Evolutionary conservation across 805 yeast genomes (phyloP), one percentile per base, ranked within the genome.

Genomic region (Pichia paraexigua): DNA sequence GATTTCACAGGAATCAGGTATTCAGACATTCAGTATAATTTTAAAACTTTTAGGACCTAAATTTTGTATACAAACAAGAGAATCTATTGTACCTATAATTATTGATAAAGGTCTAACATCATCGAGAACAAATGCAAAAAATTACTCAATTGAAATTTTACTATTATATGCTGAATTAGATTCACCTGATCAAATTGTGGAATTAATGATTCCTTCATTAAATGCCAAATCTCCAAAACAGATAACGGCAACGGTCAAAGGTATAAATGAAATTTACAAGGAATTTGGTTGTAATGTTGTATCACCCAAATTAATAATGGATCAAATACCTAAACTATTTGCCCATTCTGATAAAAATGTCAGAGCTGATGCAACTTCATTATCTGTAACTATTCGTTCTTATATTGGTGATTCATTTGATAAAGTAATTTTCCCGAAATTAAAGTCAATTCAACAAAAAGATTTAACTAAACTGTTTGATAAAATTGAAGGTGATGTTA

Each of bases 371-470:
- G 80, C 97, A 2, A 75, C 83, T 6, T 72, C 74, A 43, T 71
- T 92, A 56, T 73, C 90, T 0, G 79, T 87, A 5, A 86, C 82
- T 50, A 63, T 91, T 27, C 81, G 82, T 64, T 78, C 80, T 52
- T 87, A 94, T 85, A 75, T 85, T 63, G 94, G 95, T 2, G 77
- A 69, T 21, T 65, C 79, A 0, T 69, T 88, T 41, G 82, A 81
- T 48, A 73, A 75, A 17, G 63, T 82, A 0, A 68, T 89, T 41
- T 78, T 88, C 50, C 78, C 84, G 3, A 81, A 80, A 27, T 74
- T 94, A 68, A 94, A 92, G 64, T 96, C 97, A 0, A 88, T 90
- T 21, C 98, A 92, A 66, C 92, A 88, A 67, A 86, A 84, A 56
- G 98, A 91, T 62, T 74, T 92, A 52, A 73, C 79, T 8, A 79